Conservation (phyloP, 805 yeast genomes). For the Ogataea allantospora region DNA sequence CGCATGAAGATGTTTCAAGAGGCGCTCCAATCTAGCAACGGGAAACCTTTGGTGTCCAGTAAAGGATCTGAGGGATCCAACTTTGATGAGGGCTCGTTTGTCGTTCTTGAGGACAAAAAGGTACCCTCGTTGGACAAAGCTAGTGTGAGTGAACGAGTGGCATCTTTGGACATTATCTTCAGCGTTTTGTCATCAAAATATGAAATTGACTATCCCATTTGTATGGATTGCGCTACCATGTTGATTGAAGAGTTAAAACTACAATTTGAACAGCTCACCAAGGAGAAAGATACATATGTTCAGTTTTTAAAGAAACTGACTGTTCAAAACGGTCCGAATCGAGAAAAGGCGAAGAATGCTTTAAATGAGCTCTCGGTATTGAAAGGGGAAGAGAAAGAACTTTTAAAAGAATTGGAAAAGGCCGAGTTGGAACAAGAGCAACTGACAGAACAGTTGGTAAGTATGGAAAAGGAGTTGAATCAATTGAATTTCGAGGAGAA, state of each 20-base stretch:
- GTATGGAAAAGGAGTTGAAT: conserved; percentile 40
- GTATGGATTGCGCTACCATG: conserved; percentile 76
- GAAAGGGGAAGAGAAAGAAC: conserved; percentile 37
- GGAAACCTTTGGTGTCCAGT: conserved; percentile 23
- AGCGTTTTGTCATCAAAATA: conserved; percentile 73
- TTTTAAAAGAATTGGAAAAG: conserved; percentile 39
- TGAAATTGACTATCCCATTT: conserved; percentile 82
- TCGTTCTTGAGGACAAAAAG: conserved; percentile 22
- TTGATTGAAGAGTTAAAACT: conserved; percentile 62
- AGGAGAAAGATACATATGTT: conserved; percentile 76
- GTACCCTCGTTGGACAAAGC: conserved; percentile 21
- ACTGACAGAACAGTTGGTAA: conserved; percentile 48
- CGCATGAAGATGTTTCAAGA: conserved; percentile 38
- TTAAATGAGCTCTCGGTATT: conserved; percentile 46
- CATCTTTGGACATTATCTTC: conserved; percentile 62
- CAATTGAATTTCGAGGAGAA: conserved; percentile 44
- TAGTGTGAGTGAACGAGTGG: conserved; percentile 37
- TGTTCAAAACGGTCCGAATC: conserved; percentile 47
- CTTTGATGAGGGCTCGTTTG: conserved; percentile 32
- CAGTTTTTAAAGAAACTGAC: conserved; percentile 70
- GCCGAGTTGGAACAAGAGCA: conserved; percentile 43
- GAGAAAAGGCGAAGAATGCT: conserved; percentile 44
- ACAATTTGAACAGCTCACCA: conserved; percentile 68
- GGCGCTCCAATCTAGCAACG: conserved; percentile 26
- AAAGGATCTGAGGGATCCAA: conserved; percentile 12